Evolutionary conservation across 2,329 filamentous ascomycete genomes (phyloP).

Genomic region (Cryphonectria nitschkei): DNA sequence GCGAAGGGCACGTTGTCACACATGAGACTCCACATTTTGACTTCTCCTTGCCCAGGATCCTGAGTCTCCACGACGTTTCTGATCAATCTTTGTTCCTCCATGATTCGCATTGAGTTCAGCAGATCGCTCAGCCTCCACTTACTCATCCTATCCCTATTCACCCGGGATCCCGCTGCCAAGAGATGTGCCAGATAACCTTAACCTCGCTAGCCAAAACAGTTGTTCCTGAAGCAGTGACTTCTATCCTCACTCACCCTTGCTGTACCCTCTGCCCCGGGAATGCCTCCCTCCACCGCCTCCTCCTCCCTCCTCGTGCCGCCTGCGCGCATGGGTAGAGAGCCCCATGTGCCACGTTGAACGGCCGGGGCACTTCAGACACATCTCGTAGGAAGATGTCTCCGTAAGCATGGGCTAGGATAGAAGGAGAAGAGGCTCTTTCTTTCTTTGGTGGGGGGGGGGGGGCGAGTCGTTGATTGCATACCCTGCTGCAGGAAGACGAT

Average conservation of each 20-base stretch:
- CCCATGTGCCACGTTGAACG: background rate
- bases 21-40: background rate
- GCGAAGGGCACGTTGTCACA: background rate
- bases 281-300: background rate
- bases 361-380: constrained; percentile 1
- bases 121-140: background rate
- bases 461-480: background rate
- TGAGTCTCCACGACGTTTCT: constrained; percentile 5
- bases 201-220: background rate
- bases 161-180: constrained; percentile 1
- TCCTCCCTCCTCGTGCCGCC: background rate
- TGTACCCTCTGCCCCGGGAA: background rate
- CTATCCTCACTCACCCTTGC: background rate
- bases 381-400: constrained; percentile 3
- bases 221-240: background rate
- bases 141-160: background rate
- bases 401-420: background rate
- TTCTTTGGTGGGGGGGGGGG: no score
- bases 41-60: background rate
- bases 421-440: no score
- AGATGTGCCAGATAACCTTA: constrained; percentile 6
- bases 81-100: background rate
- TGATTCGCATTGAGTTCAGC: background rate
- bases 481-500: no score
- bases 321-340: background rate